phyloP scores from a whole-genome alignment of 257 asterid genomes.

The Solanum commersonii region DNA sequence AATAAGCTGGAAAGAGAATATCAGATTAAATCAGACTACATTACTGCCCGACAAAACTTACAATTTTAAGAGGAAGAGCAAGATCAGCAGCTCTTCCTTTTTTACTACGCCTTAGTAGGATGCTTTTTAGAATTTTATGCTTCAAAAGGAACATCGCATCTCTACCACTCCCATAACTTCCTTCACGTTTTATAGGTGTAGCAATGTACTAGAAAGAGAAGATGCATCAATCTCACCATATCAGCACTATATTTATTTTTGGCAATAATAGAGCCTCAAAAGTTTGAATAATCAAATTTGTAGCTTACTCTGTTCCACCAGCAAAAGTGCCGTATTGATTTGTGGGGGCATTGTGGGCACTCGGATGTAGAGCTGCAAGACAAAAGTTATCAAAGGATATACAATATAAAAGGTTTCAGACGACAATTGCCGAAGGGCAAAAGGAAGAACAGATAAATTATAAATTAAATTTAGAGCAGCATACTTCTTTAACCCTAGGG shows the following conservation, averaged over 20 bases:
- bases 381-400: neutral
- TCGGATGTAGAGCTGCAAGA: constrained; percentile 49
- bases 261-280: neutral
- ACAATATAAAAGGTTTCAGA: neutral
- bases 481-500: neutral
- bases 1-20: neutral
- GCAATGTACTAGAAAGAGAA: constrained; percentile 49
- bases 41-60: constrained; percentile 19
- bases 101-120: constrained; percentile 79
- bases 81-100: constrained; percentile 98
- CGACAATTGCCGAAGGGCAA: neutral
- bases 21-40: neutral
- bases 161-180: constrained; percentile 34
- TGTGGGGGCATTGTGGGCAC: constrained; percentile 70
- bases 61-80: constrained; percentile 85
- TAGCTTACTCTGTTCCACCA: constrained; percentile 91
- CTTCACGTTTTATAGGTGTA: constrained; percentile 57
- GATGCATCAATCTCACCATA: neutral
- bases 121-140: constrained; percentile 61
- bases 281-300: neutral
- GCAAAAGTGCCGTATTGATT: constrained; percentile 78
- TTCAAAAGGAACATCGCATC: constrained; percentile 81
- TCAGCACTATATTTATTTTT: neutral
- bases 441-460: neutral
- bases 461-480: neutral